Percentiles rank a stretch among this genome's conserved stretches.
Evolutionary conservation across 1,139 yeast genomes (phyloP).

Genomic region (Diutina sp.): DNA sequence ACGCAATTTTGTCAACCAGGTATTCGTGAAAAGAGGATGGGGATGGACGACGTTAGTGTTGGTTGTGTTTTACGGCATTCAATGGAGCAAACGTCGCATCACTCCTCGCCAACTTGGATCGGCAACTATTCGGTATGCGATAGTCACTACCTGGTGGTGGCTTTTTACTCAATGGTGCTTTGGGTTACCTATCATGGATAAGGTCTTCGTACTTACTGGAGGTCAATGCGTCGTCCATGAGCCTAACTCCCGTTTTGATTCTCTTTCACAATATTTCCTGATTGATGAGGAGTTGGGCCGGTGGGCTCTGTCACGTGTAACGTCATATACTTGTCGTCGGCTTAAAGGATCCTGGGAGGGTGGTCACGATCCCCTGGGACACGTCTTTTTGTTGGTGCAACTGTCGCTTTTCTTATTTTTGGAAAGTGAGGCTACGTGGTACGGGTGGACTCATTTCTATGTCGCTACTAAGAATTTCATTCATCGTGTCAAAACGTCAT

Average conservation of each 20-base stretch:
- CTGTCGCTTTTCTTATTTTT: conserved; percentile 58
- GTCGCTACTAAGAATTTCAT: background rate
- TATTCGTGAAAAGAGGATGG: conserved; percentile 88
- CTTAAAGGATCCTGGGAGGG: conserved; percentile 72
- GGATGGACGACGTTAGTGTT: conserved; percentile 59
- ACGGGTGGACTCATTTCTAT: conserved; percentile 8
- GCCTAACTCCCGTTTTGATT: background rate
- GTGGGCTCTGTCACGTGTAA: conserved; percentile 3
- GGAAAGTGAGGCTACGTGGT: conserved; percentile 41
- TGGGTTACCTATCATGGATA: conserved; percentile 85
- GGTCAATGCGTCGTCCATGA: conserved; percentile 42
- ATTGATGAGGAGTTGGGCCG: background rate
- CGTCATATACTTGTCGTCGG: conserved; percentile 45
- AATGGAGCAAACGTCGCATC: background rate
- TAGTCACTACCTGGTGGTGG: conserved; percentile 69
- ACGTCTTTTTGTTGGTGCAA: conserved; percentile 67
- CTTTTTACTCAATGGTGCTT: conserved; percentile 83
- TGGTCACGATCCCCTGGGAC: conserved; percentile 96
- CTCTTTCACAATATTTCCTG: background rate
- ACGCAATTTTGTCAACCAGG: conserved; percentile 50
- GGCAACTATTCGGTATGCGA: conserved; percentile 24
- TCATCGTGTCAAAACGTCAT: background rate
- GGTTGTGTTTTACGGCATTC: conserved; percentile 14
- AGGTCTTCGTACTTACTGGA: conserved; percentile 68
- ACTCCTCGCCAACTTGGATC: background rate